A percentile compares a stretch with the other conserved stretches of the same genome.
phyloP scores from a whole-genome alignment of 75 land plant genomes.

The Adiantum capillusveneris region DNA sequence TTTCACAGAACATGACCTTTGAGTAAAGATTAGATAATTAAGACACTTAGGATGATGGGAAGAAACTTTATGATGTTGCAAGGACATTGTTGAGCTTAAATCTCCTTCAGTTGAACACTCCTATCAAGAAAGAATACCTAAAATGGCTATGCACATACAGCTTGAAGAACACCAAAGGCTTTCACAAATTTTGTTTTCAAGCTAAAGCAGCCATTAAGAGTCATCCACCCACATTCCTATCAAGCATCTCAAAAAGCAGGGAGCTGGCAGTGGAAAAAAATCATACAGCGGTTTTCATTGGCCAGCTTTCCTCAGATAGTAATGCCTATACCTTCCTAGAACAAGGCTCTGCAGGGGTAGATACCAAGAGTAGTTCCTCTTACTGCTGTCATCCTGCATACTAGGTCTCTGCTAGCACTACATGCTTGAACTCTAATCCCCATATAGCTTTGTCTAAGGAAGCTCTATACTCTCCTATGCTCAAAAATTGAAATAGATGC shows the following conservation, averaged over 20 bases:
- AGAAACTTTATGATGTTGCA: not conserved
- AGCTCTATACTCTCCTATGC: no score
- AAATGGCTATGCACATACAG: not conserved
- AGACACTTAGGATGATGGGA: not conserved
- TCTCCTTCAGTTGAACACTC: not conserved
- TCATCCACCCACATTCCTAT: not conserved
- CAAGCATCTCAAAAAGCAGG: not conserved
- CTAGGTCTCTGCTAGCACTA: no score
- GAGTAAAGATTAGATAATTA: not conserved
- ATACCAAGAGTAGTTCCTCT: no score
- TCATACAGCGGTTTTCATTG: no score
- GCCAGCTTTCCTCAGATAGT: no score
- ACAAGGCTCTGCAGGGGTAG: no score
- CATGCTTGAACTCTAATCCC: no score
- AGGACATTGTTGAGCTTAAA: no score
- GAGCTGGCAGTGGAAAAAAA: not conserved
- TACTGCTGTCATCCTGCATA: no score
- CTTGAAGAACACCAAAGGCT: not conserved
- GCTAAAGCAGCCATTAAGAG: not conserved
- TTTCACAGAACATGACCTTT: not conserved
- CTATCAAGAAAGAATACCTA: not conserved
- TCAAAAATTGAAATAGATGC: no score
- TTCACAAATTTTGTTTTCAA: not conserved
- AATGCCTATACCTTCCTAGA: no score
- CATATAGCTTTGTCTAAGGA: no score